Percentiles rank a stretch among this genome's conserved stretches.
These are phyloP conservation scores for Apiospora sp. DNA, from an alignment of 2,329 filamentous ascomycete species.

Conservation along the genomic window DNA sequence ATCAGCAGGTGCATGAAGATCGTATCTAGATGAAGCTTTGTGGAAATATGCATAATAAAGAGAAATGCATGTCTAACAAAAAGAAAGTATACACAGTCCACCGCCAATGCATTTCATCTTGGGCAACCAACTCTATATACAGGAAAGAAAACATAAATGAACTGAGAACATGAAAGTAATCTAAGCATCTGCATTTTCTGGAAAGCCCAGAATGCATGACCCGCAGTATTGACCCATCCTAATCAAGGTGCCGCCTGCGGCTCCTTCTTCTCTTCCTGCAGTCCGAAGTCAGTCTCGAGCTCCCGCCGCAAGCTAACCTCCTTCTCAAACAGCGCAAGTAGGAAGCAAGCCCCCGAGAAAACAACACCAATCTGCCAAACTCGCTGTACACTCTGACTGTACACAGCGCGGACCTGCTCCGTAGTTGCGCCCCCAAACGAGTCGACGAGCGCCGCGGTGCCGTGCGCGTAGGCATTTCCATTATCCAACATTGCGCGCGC, in stretches of 20 bases:
- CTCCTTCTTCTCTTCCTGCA: constrained; percentile 37
- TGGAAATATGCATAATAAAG: neutral
- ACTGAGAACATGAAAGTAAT: neutral
- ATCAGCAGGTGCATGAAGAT: neutral
- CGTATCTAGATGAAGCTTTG: too few species aligned
- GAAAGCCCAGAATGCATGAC: neutral
- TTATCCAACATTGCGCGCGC: constrained; percentile 28
- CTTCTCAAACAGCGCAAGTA: constrained; percentile 44
- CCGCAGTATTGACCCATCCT: neutral
- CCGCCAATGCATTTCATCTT: too few species aligned
- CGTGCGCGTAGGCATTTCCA: constrained; percentile 34
- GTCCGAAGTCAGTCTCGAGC: constrained; percentile 50
- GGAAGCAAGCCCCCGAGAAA: constrained; percentile 43
- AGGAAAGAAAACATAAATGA: too few species aligned
- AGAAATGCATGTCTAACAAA: neutral
- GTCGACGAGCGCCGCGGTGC: constrained; percentile 32
- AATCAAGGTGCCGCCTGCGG: neutral
- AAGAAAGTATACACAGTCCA: neutral
- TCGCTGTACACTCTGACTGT: constrained; percentile 43
- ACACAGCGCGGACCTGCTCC: constrained; percentile 44
- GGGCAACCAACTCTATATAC: too few species aligned
- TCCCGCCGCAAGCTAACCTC: constrained; percentile 47
- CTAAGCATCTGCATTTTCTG: neutral
- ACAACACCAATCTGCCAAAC: constrained; percentile 48
- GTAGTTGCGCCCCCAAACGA: constrained; percentile 30